phyloP scores from a whole-genome alignment of 2,329 filamentous ascomycete species.

The Ophiocordyceps robertsii region DNA sequence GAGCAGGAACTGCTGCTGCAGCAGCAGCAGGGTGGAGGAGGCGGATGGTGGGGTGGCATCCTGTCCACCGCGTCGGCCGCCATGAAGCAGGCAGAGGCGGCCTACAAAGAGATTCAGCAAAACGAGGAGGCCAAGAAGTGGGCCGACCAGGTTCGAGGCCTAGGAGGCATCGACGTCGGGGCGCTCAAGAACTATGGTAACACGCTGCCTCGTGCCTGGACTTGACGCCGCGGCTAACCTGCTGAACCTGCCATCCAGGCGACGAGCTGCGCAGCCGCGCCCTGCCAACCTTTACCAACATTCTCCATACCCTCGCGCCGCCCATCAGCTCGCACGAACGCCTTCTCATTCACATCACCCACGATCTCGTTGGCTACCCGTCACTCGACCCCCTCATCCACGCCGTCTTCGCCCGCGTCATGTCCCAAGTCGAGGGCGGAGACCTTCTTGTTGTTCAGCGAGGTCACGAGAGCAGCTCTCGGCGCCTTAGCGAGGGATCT shows the following conservation, averaged over 20 bases:
- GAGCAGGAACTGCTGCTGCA: slow-evolving; percentile 14
- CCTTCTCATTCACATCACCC: slow-evolving; percentile 91
- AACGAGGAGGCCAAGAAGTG: slow-evolving; percentile 95
- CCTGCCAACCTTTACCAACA: slow-evolving; percentile 85
- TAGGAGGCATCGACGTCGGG: slow-evolving; percentile 50
- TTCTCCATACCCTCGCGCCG: slow-evolving; percentile 88
- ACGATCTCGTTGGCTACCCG: slow-evolving; percentile 89
- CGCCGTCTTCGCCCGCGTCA: slow-evolving; percentile 82
- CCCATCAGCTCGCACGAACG: slow-evolving; percentile 96
- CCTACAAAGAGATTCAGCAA: slow-evolving; percentile 88
- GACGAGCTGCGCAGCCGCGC: slow-evolving; percentile 78
- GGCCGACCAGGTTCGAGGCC: slow-evolving; percentile 80
- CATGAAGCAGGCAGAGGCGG: slow-evolving; percentile 83
- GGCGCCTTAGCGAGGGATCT: slow-evolving; percentile 43
- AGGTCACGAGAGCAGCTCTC: slow-evolving; percentile 68
- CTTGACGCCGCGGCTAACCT: not conserved
- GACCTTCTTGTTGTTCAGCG: slow-evolving; percentile 90
- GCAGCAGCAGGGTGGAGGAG: slow-evolving; percentile 28
- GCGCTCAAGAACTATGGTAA: slow-evolving; percentile 42
- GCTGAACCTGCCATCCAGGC: slow-evolving; percentile 35
- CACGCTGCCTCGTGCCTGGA: not conserved
- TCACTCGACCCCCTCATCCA: slow-evolving; percentile 89
- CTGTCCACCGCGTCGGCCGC: slow-evolving; percentile 74
- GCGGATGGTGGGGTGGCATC: slow-evolving; percentile 82
- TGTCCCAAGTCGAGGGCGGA: slow-evolving; percentile 97